Percentiles rank a stretch among this genome's conserved stretches.
Evolutionary conservation across 108 stramenopile genomes (phyloP).

Genomic region (Fistulifera solaris): DNA sequence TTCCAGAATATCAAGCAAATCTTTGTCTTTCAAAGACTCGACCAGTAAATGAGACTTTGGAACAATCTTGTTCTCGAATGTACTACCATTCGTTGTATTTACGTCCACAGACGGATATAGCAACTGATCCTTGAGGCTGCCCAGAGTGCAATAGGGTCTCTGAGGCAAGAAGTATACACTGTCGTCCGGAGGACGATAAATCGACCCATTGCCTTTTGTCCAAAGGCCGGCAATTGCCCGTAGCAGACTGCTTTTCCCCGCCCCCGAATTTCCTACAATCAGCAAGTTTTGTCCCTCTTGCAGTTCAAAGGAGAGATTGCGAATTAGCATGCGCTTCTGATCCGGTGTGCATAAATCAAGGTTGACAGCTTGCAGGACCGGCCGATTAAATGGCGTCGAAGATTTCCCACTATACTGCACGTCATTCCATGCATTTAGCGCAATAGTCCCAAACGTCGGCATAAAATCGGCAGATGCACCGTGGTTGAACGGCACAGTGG

Average conservation of each 20-base stretch:
- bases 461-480: background rate
- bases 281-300: slow-evolving; percentile 68
- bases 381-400: background rate
- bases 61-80: background rate
- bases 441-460: too few relatives aligned
- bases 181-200: slow-evolving; percentile 57
- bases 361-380: slow-evolving; percentile 19
- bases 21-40: slow-evolving; percentile 36
- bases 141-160: slow-evolving; percentile 88
- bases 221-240: slow-evolving; percentile 91
- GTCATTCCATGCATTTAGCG: background rate
- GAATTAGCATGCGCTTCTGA: slow-evolving; percentile 52
- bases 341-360: slow-evolving; percentile 76
- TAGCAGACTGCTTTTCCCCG: slow-evolving; percentile 78
- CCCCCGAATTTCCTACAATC: slow-evolving; percentile 86
- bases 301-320: slow-evolving; percentile 43
- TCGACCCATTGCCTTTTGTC: slow-evolving; percentile 73
- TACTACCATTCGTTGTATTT: slow-evolving; percentile 35
- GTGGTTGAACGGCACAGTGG: background rate
- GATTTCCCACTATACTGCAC: background rate
- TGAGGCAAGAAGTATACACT: slow-evolving; percentile 93
- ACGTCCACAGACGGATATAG: slow-evolving; percentile 60
- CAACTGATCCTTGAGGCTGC: slow-evolving; percentile 83
- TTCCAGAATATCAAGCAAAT: slow-evolving; percentile 56
- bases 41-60: slow-evolving; percentile 25